Base-by-base conservation (phyloP, 2,329 filamentous ascomycete genomes). In the Penicillium sp. region DNA sequence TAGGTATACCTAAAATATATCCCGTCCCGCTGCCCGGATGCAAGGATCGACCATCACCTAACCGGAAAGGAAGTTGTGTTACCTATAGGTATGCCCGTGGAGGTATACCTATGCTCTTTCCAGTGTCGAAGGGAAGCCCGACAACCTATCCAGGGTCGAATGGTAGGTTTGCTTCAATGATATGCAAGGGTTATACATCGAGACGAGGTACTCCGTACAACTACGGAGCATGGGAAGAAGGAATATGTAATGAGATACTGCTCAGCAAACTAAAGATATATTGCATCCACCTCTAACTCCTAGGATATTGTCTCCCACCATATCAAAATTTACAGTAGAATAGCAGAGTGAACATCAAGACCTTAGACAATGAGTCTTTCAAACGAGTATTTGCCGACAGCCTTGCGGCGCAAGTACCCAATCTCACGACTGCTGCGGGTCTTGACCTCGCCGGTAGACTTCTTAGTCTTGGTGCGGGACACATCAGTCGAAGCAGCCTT, bases 311-410 rank as follows among this genome's bases (percentile, higher is more conserved):
- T 47, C 46, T 58, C 50, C 52, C 46, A 48, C 37, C 52, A 50
- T 30, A 41, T 45, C 45, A 28, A 44, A 45, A 52, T 39, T 42
- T 59, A 59, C 53, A 60, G 50, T 53, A 56, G 5, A 53, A 35
- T 54, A 50, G 59, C 44, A 58, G 48, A 56, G 63, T 53, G 73
- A 50, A 41, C 29, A 45, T 41, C 10, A 45, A 40, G 34, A 16
- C 35, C 36, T 57, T 77, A 89, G 61, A 89, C 75, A 44, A 79
- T 70, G 60, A 95, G 83, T 70, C 83, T 82, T 73, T 95, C 89
- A 57, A 92, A 79, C 39, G 87, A 89, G 73, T 96, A 95, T 58
- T 85, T 82, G 48, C 87, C 87, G 54, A 91, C 86, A 66, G 84
- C 85, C 72, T 88, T 87, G 65, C 87, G 89, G 64, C 87, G 82